Percentiles rank a stretch among this genome's conserved stretches.
Evolutionary conservation across 2,329 filamentous ascomycete genomes (phyloP).

Genomic region (Sphaerulina musiva): DNA sequence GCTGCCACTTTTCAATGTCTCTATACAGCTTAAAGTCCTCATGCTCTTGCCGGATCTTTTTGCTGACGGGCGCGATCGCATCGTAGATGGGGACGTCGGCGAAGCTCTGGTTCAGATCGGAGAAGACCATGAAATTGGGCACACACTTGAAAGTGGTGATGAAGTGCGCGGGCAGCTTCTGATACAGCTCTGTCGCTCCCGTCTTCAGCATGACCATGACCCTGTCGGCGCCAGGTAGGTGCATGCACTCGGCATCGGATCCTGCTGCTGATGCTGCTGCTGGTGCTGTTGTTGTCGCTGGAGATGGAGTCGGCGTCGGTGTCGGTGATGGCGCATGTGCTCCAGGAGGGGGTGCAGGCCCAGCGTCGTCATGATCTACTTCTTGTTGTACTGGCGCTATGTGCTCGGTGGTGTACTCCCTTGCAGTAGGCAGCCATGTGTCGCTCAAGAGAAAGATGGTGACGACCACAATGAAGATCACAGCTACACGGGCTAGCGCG

Average conservation of each 20-base stretch:
- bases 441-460: slow-evolving; percentile 26
- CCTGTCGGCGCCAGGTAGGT: slow-evolving; percentile 38
- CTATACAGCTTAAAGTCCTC: slow-evolving; percentile 33
- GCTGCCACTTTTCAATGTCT: slow-evolving; percentile 29
- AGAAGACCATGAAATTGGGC: slow-evolving; percentile 42
- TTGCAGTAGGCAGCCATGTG: slow-evolving; percentile 21
- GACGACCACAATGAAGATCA: slow-evolving; percentile 24
- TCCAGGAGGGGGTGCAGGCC: slow-evolving; percentile 1
- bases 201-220: slow-evolving; percentile 55
- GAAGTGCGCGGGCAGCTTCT: slow-evolving; percentile 53
- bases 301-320: not conserved
- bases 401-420: slow-evolving; percentile 3
- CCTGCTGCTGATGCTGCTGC: not conserved
- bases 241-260: slow-evolving; percentile 16
- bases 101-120: slow-evolving; percentile 46
- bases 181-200: slow-evolving; percentile 51
- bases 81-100: slow-evolving; percentile 37
- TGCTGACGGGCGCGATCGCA: slow-evolving; percentile 30
- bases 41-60: slow-evolving; percentile 26
- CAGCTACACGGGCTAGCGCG: slow-evolving; percentile 19
- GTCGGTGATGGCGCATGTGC: not conserved
- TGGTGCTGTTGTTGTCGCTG: not conserved
- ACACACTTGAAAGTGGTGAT: slow-evolving; percentile 49
- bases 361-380: slow-evolving; percentile 2
- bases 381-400: not conserved